These are phyloP conservation scores for Syzygium jambos DNA, from an alignment of 345 rosid species.

Conservation along the genomic window DNA sequence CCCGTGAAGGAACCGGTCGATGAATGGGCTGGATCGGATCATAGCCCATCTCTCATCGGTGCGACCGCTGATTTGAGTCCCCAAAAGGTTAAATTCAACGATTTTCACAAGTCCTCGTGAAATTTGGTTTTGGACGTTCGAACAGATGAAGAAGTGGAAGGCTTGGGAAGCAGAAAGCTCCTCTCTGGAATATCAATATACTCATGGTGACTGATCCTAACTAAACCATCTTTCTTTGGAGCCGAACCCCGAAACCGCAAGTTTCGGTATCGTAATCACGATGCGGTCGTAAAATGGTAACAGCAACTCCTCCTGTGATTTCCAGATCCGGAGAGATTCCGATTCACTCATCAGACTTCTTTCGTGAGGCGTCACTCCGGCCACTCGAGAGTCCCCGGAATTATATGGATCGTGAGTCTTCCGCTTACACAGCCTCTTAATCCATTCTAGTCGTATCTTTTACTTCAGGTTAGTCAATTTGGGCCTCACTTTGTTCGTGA, in stretches of 20 bases:
- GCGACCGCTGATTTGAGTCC: background rate
- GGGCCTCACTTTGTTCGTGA: background rate
- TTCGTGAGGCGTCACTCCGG: conserved; percentile 46
- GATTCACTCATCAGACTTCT: conserved; percentile 56
- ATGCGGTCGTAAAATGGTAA: rapidly evolving
- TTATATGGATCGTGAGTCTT: conserved; percentile 41
- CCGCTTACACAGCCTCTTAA: background rate
- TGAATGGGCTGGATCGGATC: background rate
- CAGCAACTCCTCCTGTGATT: rapidly evolving
- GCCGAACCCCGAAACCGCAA: background rate
- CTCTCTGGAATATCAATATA: conserved; percentile 23
- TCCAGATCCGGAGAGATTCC: conserved; percentile 45
- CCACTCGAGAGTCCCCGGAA: conserved; percentile 15
- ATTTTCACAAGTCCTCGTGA: background rate
- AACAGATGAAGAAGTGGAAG: conserved; percentile 55
- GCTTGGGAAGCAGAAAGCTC: conserved; percentile 44
- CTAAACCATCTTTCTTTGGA: background rate
- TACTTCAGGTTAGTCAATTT: background rate
- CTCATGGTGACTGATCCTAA: conserved; percentile 19
- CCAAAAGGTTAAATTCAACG: background rate
- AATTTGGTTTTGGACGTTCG: background rate
- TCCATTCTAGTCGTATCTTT: background rate
- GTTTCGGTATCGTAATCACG: background rate
- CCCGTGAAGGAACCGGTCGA: background rate
- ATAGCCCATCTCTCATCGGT: background rate